Evolutionary conservation across 768 basidiomycete species (phyloP).

Genomic region (Mrakia blollopis): DNA sequence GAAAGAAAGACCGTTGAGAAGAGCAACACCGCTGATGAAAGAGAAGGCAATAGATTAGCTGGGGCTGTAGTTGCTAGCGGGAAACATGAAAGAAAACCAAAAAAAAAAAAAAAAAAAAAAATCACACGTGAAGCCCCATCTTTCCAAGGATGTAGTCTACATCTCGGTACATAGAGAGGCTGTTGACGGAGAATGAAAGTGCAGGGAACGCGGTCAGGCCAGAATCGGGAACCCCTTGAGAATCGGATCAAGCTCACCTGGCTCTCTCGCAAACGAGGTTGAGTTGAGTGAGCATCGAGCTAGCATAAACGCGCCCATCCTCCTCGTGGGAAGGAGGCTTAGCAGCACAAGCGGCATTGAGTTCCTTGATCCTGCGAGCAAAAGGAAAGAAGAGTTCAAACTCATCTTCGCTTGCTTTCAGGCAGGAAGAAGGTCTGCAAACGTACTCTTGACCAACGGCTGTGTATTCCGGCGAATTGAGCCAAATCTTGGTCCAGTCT

Average conservation of each 20-base stretch:
- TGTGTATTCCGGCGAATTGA: constrained; percentile 59
- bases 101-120: too few relatives aligned
- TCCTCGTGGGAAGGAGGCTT: constrained; percentile 33
- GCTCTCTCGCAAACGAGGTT: constrained; percentile 23
- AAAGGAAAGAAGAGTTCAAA: too few relatives aligned
- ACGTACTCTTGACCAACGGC: too few relatives aligned
- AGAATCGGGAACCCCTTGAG: too few relatives aligned
- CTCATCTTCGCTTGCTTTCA: too few relatives aligned
- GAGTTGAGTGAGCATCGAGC: constrained; percentile 33
- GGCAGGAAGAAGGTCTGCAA: too few relatives aligned
- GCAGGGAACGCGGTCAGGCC: too few relatives aligned
- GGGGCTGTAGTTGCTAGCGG: too few relatives aligned
- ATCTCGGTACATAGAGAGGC: constrained; percentile 26
- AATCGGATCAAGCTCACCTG: too few relatives aligned
- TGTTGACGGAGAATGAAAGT: too few relatives aligned
- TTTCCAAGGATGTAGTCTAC: constrained; percentile 6
- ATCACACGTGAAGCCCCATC: constrained; percentile 21
- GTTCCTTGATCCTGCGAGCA: constrained; percentile 43
- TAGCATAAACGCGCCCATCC: constrained; percentile 33
- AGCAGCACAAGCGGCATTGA: constrained; percentile 42
- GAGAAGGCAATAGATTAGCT: too few relatives aligned
- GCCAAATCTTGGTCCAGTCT: constrained; percentile 73
- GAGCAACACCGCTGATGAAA: constrained; percentile 15
- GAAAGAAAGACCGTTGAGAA: constrained; percentile 41
- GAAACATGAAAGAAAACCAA: too few relatives aligned